Conservation (phyloP, 2,329 filamentous ascomycete genomes). For the Venturia nashicola region DNA sequence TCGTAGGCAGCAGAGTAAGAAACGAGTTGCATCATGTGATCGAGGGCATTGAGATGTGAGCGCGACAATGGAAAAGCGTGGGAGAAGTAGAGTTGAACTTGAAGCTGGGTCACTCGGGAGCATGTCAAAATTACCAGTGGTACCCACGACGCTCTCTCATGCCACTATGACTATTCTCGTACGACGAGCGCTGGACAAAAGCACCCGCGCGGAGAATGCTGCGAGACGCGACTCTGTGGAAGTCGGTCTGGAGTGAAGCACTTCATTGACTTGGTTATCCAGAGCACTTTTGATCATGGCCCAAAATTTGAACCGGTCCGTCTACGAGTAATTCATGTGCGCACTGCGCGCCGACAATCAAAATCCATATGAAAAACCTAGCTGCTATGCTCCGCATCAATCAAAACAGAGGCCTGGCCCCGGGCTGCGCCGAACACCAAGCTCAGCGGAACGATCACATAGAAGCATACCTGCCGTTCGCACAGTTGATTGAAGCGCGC, state of each 20-base stretch:
- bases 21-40: background rate
- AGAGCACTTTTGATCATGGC: background rate
- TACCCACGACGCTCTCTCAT: background rate
- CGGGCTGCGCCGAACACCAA: background rate
- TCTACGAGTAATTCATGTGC: background rate
- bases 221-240: background rate
- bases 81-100: background rate
- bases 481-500: background rate
- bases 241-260: background rate
- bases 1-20: background rate
- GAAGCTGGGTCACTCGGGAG: background rate
- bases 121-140: background rate
- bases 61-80: background rate
- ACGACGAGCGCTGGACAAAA: background rate
- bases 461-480: background rate
- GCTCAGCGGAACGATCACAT: background rate
- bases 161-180: no score
- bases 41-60: background rate
- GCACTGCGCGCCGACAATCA: background rate
- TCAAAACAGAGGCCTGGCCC: background rate
- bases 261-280: background rate
- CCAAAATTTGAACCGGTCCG: background rate
- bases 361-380: background rate
- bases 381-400: background rate
- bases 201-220: background rate